Evolutionary conservation across 1,139 yeast species (phyloP).

Genomic region (Yamadazyma triangularis): DNA sequence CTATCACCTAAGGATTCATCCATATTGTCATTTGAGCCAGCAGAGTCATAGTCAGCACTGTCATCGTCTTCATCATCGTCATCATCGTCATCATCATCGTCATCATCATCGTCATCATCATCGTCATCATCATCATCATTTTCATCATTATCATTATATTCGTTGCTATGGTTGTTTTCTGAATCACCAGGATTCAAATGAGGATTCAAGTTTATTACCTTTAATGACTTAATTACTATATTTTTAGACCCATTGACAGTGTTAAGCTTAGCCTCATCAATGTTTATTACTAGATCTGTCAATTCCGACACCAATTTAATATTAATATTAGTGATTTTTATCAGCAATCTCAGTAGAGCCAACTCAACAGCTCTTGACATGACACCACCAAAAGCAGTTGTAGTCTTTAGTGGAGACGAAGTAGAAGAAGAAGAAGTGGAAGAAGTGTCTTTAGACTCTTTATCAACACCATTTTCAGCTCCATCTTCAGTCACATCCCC

Average conservation of each 20-base stretch:
- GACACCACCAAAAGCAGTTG: conserved; percentile 48
- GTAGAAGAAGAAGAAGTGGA: conserved; percentile 7
- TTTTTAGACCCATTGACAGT: conserved; percentile 48
- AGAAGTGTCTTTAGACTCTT: conserved; percentile 3
- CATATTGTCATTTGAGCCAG: conserved; percentile 27
- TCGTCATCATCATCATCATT: conserved; percentile 5
- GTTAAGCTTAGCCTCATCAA: conserved; percentile 36
- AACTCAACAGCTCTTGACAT: conserved; percentile 64
- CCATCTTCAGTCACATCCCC: conserved; percentile 13
- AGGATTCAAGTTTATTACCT: conserved; percentile 35
- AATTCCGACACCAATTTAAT: conserved; percentile 50
- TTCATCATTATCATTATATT: conserved; percentile 15
- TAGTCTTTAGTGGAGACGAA: conserved; percentile 13
- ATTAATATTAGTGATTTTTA: conserved; percentile 40
- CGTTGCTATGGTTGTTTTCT: conserved; percentile 10
- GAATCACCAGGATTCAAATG: conserved; percentile 28
- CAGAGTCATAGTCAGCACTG: conserved; percentile 17
- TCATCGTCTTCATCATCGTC: conserved; percentile 9
- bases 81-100: conserved; percentile 10
- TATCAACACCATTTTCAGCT: conserved; percentile 14
- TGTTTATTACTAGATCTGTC: conserved; percentile 37
- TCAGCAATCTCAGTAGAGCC: conserved; percentile 59
- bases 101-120: conserved; percentile 9
- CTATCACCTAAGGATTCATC: conserved; percentile 52
- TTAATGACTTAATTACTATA: conserved; percentile 35